A percentile compares a stretch with the other conserved stretches of the same genome.
Evolutionary conservation across 2,329 filamentous ascomycete genomes (phyloP).

Genomic region (Xylaria sp.): DNA sequence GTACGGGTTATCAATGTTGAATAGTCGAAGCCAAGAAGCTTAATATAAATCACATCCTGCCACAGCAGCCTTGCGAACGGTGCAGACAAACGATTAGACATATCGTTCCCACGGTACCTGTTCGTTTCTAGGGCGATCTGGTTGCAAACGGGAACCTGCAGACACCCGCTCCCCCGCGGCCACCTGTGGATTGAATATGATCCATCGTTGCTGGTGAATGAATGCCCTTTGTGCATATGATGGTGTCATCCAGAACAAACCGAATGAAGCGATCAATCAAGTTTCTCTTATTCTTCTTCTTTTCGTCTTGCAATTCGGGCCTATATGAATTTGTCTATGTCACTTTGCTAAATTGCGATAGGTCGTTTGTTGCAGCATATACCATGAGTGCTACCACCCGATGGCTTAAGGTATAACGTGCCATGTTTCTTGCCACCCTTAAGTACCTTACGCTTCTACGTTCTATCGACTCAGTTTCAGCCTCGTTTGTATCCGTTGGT

Average conservation of each 20-base stretch:
- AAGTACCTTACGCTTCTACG: background rate
- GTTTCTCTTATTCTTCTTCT: background rate
- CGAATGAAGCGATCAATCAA: background rate
- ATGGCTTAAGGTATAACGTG: slow-evolving; percentile 1
- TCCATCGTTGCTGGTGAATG: background rate
- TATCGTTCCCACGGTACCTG: background rate
- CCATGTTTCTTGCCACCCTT: background rate
- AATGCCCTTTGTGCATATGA: background rate
- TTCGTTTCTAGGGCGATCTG: background rate
- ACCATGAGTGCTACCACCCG: background rate
- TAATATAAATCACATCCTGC: slow-evolving; percentile 11
- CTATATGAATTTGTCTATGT: background rate
- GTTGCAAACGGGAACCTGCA: slow-evolving; percentile 20
- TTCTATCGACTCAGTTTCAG: background rate
- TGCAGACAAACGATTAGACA: slow-evolving; percentile 6
- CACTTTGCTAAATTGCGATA: background rate
- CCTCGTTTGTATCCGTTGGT: slow-evolving; percentile 2
- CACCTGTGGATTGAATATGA: background rate
- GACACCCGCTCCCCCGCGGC: slow-evolving; percentile 7
- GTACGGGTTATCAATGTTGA: background rate
- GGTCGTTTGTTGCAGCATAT: background rate
- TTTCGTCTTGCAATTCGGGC: background rate
- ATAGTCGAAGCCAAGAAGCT: background rate
- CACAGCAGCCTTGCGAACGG: slow-evolving; percentile 22
- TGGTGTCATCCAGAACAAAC: background rate